Conservation (phyloP, 2,329 filamentous ascomycete species). For the Apiospora sp. region DNA sequence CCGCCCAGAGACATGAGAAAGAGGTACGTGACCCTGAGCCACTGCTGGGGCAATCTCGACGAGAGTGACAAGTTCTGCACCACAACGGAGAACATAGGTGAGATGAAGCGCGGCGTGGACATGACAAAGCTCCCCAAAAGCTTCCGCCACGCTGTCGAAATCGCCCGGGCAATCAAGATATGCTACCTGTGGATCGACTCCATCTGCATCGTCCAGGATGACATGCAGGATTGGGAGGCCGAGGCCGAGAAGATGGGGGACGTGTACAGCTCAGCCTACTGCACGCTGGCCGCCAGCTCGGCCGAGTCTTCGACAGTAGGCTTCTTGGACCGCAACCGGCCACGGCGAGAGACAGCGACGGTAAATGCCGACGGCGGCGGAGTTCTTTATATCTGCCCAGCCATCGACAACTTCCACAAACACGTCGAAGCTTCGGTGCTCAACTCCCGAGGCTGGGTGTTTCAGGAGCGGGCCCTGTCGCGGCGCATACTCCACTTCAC, state of each 20-base stretch:
- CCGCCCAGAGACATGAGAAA: no score
- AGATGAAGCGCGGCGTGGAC: no score
- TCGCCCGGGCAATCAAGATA: slow-evolving; percentile 8
- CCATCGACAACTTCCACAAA: not conserved
- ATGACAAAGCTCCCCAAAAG: slow-evolving; percentile 18
- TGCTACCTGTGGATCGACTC: slow-evolving; percentile 28
- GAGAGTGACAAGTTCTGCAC: slow-evolving; percentile 12
- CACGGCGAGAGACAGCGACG: not conserved
- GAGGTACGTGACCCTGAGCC: slow-evolving; percentile 24
- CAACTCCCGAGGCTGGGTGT: slow-evolving; percentile 39
- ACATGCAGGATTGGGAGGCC: slow-evolving; percentile 13
- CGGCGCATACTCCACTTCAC: slow-evolving; percentile 40
- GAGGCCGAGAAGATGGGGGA: slow-evolving; percentile 21
- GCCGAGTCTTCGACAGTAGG: slow-evolving; percentile 12
- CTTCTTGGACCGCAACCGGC: not conserved
- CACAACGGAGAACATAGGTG: no score
- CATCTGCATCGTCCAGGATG: slow-evolving; percentile 27
- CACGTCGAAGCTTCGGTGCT: slow-evolving; percentile 31
- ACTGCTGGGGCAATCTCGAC: slow-evolving; percentile 25
- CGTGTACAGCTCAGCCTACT: slow-evolving; percentile 23
- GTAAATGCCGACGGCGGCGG: not conserved
- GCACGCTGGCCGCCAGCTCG: slow-evolving; percentile 26
- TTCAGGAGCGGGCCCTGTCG: slow-evolving; percentile 39
- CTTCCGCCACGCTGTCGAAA: slow-evolving; percentile 20
- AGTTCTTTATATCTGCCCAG: not conserved